phyloP scores from a whole-genome alignment of 345 rosid genomes.

The Gynandropsis gynandra region DNA sequence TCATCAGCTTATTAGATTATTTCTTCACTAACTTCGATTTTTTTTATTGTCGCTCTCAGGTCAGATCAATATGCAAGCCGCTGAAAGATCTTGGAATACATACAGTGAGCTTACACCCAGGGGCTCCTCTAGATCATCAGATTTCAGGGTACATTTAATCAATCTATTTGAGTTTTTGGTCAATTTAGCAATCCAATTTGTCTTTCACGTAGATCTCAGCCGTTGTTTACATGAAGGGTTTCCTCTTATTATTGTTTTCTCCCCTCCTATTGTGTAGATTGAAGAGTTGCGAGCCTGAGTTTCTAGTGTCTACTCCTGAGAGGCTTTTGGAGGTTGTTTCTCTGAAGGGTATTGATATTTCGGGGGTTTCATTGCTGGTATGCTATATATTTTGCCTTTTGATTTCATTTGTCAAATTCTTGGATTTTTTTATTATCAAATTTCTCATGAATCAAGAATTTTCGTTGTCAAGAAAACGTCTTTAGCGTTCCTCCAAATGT shows the following conservation, averaged over 20 bases:
- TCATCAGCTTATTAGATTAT: too few relatives aligned
- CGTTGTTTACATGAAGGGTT: conserved; percentile 3
- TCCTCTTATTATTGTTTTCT: conserved; percentile 3
- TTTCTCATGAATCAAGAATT: too few relatives aligned
- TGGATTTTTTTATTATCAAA: not conserved
- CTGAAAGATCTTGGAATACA: conserved; percentile 78
- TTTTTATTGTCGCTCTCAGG: conserved; percentile 34
- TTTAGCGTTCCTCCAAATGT: not conserved
- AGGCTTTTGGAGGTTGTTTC: conserved; percentile 79
- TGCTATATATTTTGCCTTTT: not conserved
- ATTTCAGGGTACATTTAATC: conserved; percentile 52
- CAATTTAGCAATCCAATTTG: not conserved
- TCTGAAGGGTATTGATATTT: conserved; percentile 60
- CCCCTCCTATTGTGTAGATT: conserved; percentile 46
- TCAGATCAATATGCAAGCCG: conserved; percentile 70
- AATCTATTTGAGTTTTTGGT: not conserved
- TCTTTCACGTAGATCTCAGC: not conserved
- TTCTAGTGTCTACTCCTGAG: conserved; percentile 77
- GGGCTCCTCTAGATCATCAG: conserved; percentile 72
- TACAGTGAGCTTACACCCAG: conserved; percentile 75
- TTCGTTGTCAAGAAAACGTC: not conserved
- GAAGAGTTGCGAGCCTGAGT: conserved; percentile 82
- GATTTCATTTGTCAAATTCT: not conserved
- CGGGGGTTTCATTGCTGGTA: conserved; percentile 79
- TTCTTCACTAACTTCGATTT: not conserved